Evolutionary conservation across 257 asterid species (phyloP).

Genomic region (Jasminum sambac): DNA sequence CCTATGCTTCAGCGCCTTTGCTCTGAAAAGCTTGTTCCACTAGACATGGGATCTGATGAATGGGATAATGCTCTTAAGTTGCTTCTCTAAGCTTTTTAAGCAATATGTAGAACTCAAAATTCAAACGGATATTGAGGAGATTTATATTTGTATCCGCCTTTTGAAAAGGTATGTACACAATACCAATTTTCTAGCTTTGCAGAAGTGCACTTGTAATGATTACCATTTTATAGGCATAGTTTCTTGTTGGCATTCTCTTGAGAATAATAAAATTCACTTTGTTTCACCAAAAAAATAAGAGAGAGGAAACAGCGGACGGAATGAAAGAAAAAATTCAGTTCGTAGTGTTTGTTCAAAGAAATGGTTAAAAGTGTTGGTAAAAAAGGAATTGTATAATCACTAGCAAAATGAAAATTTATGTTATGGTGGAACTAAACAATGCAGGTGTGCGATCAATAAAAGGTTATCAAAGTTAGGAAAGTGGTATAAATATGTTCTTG

Average conservation of each 20-base stretch:
- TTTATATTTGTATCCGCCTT: conserved; percentile 62
- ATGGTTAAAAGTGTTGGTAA: neutral
- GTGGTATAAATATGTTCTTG: neutral
- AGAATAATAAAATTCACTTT: neutral
- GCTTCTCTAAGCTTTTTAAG: conserved; percentile 67
- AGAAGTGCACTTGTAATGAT: neutral
- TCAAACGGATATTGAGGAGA: conserved; percentile 83
- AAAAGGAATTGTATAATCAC: neutral
- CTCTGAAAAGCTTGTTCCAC: conserved; percentile 30
- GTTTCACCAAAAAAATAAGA: too few species aligned
- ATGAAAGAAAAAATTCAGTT: too few species aligned
- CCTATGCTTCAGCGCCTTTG: conserved; percentile 55
- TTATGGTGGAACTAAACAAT: neutral
- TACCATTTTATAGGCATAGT: neutral
- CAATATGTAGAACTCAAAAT: conserved; percentile 66
- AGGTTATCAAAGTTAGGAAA: neutral
- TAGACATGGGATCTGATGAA: conserved; percentile 32
- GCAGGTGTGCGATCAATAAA: neutral
- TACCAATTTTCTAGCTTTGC: neutral
- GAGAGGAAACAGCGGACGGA: too few species aligned
- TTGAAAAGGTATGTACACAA: conserved; percentile 55
- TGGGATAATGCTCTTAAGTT: conserved; percentile 45
- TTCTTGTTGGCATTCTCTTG: neutral
- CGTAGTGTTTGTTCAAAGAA: neutral
- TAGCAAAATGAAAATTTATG: neutral